These are phyloP conservation scores for Calonectria fujianensis DNA, from an alignment of 2,329 filamentous ascomycete genomes.

Conservation along the genomic window DNA sequence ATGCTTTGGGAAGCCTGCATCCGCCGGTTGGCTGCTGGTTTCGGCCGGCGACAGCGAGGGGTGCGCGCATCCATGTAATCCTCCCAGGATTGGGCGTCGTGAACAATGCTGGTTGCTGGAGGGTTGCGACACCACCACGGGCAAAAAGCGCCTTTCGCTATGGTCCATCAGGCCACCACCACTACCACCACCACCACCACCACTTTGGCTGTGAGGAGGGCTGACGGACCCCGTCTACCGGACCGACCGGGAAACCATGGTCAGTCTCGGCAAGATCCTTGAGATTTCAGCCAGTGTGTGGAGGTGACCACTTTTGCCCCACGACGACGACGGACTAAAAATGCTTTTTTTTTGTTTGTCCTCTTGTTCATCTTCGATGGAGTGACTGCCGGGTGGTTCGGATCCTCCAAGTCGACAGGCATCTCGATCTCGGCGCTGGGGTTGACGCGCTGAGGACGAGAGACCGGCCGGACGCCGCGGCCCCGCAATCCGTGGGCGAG, in stretches of 20 bases:
- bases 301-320: constrained; percentile 5
- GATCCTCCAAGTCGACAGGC: background rate
- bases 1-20: constrained; percentile 20
- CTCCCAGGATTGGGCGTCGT: constrained; percentile 10
- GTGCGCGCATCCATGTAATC: constrained; percentile 19
- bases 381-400: constrained; percentile 21
- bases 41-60: constrained; percentile 26
- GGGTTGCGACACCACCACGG: constrained; percentile 21
- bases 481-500: constrained; percentile 46
- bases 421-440: constrained; percentile 29
- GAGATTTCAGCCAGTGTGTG: constrained; percentile 12
- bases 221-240: constrained; percentile 4
- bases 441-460: background rate
- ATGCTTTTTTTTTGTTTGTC: background rate
- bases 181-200: background rate
- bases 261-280: constrained; percentile 21
- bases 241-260: constrained; percentile 22
- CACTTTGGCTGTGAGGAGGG: background rate
- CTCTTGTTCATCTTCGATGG: background rate
- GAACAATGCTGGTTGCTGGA: constrained; percentile 23
- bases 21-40: constrained; percentile 24
- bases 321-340: background rate
- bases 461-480: constrained; percentile 38
- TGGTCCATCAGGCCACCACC: constrained; percentile 21
- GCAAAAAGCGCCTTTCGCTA: constrained; percentile 10